Evolutionary conservation across 257 asterid genomes (phyloP).

Genomic region (Nicotiana paniculata): DNA sequence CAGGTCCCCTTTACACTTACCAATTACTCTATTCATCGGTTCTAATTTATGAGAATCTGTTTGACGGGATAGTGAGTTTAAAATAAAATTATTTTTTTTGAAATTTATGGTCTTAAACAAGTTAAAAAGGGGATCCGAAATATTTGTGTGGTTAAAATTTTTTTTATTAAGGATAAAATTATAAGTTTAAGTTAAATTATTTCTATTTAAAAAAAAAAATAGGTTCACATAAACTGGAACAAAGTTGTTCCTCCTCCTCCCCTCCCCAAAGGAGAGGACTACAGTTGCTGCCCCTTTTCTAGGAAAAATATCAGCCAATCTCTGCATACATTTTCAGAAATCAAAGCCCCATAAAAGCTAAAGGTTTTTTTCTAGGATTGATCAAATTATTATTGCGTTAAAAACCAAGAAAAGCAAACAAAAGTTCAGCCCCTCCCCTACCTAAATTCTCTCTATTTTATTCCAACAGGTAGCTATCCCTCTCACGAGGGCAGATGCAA

Average conservation of each 20-base stretch:
- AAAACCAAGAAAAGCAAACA: constrained; percentile 7
- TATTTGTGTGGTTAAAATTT: too few species aligned
- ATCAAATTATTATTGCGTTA: constrained; percentile 33
- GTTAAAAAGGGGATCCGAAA: too few species aligned
- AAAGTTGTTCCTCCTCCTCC: too few species aligned
- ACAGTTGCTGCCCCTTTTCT: constrained; percentile 32
- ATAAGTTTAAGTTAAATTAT: too few species aligned
- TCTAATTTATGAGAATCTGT: too few species aligned
- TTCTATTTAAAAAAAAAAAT: too few species aligned
- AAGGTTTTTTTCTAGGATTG: constrained; percentile 39
- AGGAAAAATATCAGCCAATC: constrained; percentile 37
- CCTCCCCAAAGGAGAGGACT: background rate
- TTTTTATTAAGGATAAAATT: too few species aligned
- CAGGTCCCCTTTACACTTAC: constrained; percentile 25
- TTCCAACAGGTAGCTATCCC: background rate
- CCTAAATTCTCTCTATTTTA: background rate
- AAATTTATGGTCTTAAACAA: too few species aligned
- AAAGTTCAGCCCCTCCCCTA: background rate
- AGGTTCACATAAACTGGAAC: too few species aligned
- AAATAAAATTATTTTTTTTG: too few species aligned
- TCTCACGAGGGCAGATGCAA: background rate
- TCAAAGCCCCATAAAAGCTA: constrained; percentile 34
- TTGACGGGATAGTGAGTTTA: too few species aligned
- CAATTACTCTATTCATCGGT: constrained; percentile 1
- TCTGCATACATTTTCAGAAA: constrained; percentile 28